Conservation (phyloP, 345 rosid species). For the Ailanthus altissimus region DNA sequence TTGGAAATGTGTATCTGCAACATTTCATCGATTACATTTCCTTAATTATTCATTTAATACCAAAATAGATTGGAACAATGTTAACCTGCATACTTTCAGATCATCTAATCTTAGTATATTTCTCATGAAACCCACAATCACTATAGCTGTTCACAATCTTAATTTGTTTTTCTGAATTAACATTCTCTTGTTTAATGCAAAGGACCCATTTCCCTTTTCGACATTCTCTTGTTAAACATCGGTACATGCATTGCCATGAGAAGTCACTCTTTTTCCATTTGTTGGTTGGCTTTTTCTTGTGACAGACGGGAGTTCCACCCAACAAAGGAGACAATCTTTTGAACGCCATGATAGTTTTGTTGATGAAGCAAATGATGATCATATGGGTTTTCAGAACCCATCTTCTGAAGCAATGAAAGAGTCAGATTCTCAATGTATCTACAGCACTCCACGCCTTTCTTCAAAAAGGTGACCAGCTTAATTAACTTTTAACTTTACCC, state of each 20-base stretch:
- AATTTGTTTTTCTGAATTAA: background rate
- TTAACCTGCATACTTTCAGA: slow-evolving; percentile 18
- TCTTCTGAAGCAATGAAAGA: slow-evolving; percentile 37
- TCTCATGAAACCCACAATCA: slow-evolving; percentile 30
- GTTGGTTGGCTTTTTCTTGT: background rate
- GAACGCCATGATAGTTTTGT: slow-evolving; percentile 37
- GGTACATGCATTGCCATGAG: background rate
- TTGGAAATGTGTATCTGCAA: slow-evolving; percentile 25
- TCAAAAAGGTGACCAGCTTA: slow-evolving; percentile 49
- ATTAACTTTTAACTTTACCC: background rate
- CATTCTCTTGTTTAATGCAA: background rate
- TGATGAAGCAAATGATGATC: slow-evolving; percentile 34
- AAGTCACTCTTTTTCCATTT: background rate
- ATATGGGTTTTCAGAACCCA: slow-evolving; percentile 20
- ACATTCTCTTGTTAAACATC: background rate
- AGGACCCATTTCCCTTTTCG: slow-evolving; percentile 8
- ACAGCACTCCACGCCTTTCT: slow-evolving; percentile 21
- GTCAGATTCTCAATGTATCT: slow-evolving; percentile 42
- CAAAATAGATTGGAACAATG: slow-evolving; percentile 33
- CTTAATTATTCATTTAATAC: slow-evolving; percentile 16
- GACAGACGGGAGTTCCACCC: slow-evolving; percentile 39
- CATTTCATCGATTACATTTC: slow-evolving; percentile 41
- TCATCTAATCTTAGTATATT: slow-evolving; percentile 36
- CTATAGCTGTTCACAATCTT: background rate
- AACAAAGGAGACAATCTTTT: slow-evolving; percentile 41